These are phyloP conservation scores for Pleoardoris graminearum DNA, from an alignment of 2,329 filamentous ascomycete species.

Conservation along the genomic window DNA sequence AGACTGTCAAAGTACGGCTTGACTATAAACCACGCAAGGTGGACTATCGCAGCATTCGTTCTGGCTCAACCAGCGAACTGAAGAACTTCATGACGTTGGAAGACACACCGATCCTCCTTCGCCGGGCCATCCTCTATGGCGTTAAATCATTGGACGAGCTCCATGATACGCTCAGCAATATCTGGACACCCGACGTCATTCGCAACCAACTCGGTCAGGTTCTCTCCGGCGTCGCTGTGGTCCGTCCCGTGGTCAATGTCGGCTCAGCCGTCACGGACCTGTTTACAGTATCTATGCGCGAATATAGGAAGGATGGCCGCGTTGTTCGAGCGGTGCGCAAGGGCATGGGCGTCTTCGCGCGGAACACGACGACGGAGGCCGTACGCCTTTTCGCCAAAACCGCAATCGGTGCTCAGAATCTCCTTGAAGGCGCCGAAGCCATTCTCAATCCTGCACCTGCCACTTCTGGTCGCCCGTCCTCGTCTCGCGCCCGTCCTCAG, in stretches of 20 bases:
- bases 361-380: conserved; percentile 91
- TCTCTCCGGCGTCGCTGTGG: conserved; percentile 82
- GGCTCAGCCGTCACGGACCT: conserved; percentile 84
- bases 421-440: conserved; percentile 84
- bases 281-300: conserved; percentile 83
- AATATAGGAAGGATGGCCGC: conserved; percentile 92
- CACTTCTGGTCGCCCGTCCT: conserved; percentile 21
- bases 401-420: conserved; percentile 92
- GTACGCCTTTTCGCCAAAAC: conserved; percentile 92
- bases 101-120: conserved; percentile 79
- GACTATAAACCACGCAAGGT: conserved; percentile 99
- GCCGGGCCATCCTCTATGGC: conserved; percentile 90
- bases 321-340: conserved; percentile 91
- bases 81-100: conserved; percentile 98
- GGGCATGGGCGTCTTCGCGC: conserved; percentile 85
- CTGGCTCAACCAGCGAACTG: conserved; percentile 93
- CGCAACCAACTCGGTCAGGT: conserved; percentile 86
- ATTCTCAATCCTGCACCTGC: conserved; percentile 68
- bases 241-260: conserved; percentile 90
- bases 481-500: conserved; percentile 16
- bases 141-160: conserved; percentile 88
- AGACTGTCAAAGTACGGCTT: conserved; percentile 78
- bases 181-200: conserved; percentile 95
- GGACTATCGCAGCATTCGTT: conserved; percentile 89
- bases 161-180: conserved; percentile 87